These are phyloP conservation scores for Prosopis cineraria DNA, from an alignment of 306 rosid species.

Conservation along the genomic window DNA sequence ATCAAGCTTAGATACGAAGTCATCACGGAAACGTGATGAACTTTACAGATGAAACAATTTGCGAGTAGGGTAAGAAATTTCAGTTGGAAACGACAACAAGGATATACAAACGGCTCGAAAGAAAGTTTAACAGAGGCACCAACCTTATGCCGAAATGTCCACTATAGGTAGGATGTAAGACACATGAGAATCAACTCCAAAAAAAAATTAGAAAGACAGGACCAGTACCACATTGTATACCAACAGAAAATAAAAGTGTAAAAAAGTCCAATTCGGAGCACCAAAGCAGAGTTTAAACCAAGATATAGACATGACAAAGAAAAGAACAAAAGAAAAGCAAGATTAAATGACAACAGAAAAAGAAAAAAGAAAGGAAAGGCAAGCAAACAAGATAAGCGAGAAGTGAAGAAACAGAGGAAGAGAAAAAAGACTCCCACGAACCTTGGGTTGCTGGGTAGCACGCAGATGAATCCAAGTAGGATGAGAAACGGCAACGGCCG, in stretches of 20 bases:
- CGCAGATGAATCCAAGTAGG: constrained; percentile 38
- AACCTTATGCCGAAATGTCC: neutral
- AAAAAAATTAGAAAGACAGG: neutral
- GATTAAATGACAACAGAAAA: neutral
- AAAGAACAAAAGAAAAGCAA: neutral
- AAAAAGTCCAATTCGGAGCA: constrained; percentile 4
- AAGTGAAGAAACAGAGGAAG: constrained; percentile 5
- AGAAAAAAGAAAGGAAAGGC: neutral
- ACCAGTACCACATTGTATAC: neutral
- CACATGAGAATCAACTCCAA: neutral
- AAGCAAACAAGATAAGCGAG: neutral
- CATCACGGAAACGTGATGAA: neutral
- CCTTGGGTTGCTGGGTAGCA: constrained; percentile 29
- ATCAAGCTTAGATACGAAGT: neutral
- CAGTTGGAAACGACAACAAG: constrained; percentile 11
- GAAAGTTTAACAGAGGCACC: neutral
- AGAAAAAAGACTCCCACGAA: constrained; percentile 3
- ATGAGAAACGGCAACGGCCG: neutral
- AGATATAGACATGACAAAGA: neutral
- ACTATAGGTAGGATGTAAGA: neutral
- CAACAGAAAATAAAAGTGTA: neutral
- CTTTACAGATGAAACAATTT: constrained; percentile 1
- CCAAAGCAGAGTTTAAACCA: neutral
- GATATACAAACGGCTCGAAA: constrained; percentile 10
- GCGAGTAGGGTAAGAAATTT: constrained; percentile 3